A percentile compares a stretch with the other conserved stretches of the same genome.
Evolutionary conservation across 1,284 basidiomycete species (phyloP).

Genomic region (Ganoderma meredithae): DNA sequence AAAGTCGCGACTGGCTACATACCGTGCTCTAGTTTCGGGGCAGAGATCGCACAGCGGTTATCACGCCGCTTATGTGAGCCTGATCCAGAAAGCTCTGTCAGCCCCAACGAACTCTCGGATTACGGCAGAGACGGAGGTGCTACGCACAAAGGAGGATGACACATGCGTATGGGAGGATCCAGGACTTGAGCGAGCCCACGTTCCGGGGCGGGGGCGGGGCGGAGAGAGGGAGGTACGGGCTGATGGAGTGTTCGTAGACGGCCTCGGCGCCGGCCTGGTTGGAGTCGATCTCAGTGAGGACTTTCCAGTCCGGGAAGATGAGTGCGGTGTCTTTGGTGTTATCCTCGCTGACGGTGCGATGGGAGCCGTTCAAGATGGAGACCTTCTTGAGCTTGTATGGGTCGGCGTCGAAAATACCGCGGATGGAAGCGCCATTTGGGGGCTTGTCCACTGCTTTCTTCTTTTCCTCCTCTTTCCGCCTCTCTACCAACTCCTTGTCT

Average conservation of each 20-base stretch:
- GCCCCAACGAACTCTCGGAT: background rate
- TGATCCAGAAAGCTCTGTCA: conserved; percentile 42
- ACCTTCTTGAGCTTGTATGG: conserved; percentile 56
- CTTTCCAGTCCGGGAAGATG: conserved; percentile 90
- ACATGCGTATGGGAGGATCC: conserved; percentile 79
- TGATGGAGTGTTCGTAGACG: conserved; percentile 71
- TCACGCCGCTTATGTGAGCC: conserved; percentile 93
- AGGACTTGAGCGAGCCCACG: conserved; percentile 62
- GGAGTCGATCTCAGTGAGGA: conserved; percentile 74
- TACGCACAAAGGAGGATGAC: conserved; percentile 83
- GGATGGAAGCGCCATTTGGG: conserved; percentile 38
- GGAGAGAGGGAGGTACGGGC: conserved; percentile 48
- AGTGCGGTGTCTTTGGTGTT: conserved; percentile 76
- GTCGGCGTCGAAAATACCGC: conserved; percentile 64
- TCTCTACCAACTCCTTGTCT: conserved; percentile 26
- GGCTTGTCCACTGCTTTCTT: conserved; percentile 17
- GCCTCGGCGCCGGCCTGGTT: conserved; percentile 70
- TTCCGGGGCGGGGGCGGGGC: conserved; percentile 50
- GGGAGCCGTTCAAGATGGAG: conserved; percentile 85
- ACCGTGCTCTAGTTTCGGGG: conserved; percentile 83
- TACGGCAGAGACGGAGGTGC: background rate
- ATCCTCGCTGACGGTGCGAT: conserved; percentile 67
- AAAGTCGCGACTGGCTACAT: conserved; percentile 30
- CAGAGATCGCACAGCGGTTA: conserved; percentile 88
- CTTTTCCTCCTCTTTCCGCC: conserved; percentile 17